Evolutionary conservation across 1,284 basidiomycete genomes (phyloP).

Genomic region (Cutaneotrichosporon cavernicola): DNA sequence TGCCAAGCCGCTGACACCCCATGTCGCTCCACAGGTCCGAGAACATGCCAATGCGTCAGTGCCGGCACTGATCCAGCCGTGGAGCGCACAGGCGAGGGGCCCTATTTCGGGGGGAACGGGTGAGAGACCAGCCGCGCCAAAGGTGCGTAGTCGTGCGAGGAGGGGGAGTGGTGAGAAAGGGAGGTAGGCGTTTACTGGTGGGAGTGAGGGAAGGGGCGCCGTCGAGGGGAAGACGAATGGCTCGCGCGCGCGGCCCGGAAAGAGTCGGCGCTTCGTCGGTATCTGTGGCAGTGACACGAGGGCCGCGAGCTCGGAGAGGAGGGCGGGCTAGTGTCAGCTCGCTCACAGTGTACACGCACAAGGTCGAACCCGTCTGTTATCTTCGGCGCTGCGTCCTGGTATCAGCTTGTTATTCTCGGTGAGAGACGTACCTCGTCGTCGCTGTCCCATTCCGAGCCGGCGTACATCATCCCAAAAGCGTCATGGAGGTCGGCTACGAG

Average conservation of each 20-base stretch:
- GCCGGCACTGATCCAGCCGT: conserved; percentile 36
- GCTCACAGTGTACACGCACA: neutral
- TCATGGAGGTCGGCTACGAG: conserved; percentile 22
- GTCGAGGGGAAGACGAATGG: conserved; percentile 30
- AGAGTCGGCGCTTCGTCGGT: conserved; percentile 11
- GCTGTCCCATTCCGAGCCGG: conserved; percentile 19
- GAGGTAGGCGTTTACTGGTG: conserved; percentile 24
- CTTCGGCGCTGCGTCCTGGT: neutral
- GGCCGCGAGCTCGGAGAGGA: conserved; percentile 15
- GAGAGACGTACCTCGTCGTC: conserved; percentile 13
- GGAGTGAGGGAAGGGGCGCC: conserved; percentile 28
- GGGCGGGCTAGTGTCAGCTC: conserved; percentile 11
- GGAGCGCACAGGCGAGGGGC: conserved; percentile 25
- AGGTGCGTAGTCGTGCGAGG: conserved; percentile 39
- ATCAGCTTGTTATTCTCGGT: neutral
- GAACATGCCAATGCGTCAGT: conserved; percentile 31
- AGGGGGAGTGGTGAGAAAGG: conserved; percentile 43
- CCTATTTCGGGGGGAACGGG: conserved; percentile 25
- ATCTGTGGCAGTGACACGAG: conserved; percentile 1
- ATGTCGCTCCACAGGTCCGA: conserved; percentile 15
- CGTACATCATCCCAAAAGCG: conserved; percentile 21
- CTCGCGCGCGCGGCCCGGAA: neutral
- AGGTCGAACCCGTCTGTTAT: neutral
- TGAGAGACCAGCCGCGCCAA: conserved; percentile 26
- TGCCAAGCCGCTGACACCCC: conserved; percentile 20